A percentile compares a stretch with the other conserved stretches of the same genome.
Conservation (phyloP, 1,284 basidiomycete genomes). For the Vanrija sp. region DNA sequence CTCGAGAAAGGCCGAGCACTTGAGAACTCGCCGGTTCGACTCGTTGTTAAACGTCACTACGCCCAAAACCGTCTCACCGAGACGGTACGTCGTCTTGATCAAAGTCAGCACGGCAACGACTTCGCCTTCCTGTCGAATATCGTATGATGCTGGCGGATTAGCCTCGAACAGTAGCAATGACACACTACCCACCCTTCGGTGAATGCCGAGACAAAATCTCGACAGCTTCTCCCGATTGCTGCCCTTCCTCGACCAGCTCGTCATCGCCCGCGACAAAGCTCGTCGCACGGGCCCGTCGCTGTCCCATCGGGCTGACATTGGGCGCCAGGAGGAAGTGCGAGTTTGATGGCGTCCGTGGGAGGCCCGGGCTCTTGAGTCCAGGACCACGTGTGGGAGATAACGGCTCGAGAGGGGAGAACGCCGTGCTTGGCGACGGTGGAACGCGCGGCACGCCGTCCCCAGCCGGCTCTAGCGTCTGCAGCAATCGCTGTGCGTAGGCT, state of each 20-base stretch:
- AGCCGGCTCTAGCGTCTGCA: constrained; percentile 22
- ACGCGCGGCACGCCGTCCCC: constrained; percentile 1
- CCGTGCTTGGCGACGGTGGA: constrained; percentile 12
- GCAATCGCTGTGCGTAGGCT: constrained; percentile 34
- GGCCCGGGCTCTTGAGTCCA: not conserved
- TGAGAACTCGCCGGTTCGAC: not conserved
- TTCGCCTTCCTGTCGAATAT: constrained; percentile 84
- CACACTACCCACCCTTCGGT: constrained; percentile 62
- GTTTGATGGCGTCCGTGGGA: not conserved
- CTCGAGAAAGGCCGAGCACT: constrained; percentile 81
- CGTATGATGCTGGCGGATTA: constrained; percentile 67
- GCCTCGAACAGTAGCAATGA: constrained; percentile 21
- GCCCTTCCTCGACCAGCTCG: constrained; percentile 50
- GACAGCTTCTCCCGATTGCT: constrained; percentile 73
- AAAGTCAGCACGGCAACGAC: constrained; percentile 86
- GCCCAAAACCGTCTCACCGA: constrained; percentile 83
- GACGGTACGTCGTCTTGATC: constrained; percentile 77
- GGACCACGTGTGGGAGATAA: not conserved
- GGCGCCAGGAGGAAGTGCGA: not conserved
- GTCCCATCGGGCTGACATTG: not conserved
- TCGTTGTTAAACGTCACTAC: constrained; percentile 75
- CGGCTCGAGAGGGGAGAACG: constrained; percentile 3
- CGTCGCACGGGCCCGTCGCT: constrained; percentile 16
- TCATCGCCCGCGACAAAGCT: constrained; percentile 37
- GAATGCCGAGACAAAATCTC: constrained; percentile 84